A percentile compares a stretch with the other conserved stretches of the same genome.
Conservation (phyloP, 2,329 filamentous ascomycete genomes). For the Cercospora berteroae region DNA sequence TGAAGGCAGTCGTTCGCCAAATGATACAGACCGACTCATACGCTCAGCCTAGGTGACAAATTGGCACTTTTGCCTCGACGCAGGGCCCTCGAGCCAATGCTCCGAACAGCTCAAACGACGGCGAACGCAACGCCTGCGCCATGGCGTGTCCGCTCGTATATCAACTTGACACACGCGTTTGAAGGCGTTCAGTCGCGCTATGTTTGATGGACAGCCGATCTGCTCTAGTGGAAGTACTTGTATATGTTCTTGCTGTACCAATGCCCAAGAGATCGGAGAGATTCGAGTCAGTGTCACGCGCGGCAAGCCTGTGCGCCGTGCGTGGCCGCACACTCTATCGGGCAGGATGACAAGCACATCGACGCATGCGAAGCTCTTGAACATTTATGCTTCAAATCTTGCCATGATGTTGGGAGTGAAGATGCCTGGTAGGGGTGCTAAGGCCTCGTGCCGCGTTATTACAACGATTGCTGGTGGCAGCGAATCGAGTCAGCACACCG, state of each 20-base stretch:
- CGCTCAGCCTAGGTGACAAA: constrained; percentile 2
- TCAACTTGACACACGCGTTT: background rate
- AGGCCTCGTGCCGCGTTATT: background rate
- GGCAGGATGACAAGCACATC: constrained; percentile 10
- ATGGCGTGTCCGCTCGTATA: background rate
- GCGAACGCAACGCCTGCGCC: background rate
- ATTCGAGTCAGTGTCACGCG: constrained; percentile 15
- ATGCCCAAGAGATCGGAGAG: background rate
- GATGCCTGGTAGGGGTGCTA: background rate
- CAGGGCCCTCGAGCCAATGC: background rate
- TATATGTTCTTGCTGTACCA: background rate
- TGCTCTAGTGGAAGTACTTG: background rate
- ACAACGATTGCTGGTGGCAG: constrained; percentile 10
- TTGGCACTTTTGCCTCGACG: background rate
- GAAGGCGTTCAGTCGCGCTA: background rate
- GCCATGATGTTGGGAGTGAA: constrained; percentile 6
- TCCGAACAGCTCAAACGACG: background rate
- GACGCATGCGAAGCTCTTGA: background rate
- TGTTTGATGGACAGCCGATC: constrained; percentile 19
- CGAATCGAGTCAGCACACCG: constrained; percentile 17
- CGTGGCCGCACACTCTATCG: constrained; percentile 10
- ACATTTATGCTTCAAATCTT: background rate
- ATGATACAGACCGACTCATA: background rate
- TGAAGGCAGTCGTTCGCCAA: constrained; percentile 5
- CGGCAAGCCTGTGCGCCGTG: background rate